Evolutionary conservation across 768 basidiomycete species (phyloP).

Genomic region (Collybia sp.): DNA sequence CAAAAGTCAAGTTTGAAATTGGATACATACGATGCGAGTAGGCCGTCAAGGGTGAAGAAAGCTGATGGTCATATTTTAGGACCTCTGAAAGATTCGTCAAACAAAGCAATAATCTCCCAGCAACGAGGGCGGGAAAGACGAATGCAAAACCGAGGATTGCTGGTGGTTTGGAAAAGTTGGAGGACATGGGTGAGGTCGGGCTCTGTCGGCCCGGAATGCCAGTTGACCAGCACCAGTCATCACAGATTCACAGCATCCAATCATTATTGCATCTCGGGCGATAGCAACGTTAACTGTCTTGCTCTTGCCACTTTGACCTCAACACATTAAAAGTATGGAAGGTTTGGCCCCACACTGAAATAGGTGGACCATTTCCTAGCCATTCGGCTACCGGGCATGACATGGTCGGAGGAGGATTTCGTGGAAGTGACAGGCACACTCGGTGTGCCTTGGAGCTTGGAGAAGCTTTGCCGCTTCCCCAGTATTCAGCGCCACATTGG

Average conservation of each 20-base stretch:
- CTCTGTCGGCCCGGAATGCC: too few relatives aligned
- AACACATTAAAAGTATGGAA: too few relatives aligned
- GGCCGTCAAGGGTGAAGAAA: constrained; percentile 79
- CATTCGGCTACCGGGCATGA: constrained; percentile 14
- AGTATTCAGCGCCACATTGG: constrained; percentile 19
- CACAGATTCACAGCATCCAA: too few relatives aligned
- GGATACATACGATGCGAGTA: constrained; percentile 63
- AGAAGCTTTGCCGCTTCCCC: constrained; percentile 19
- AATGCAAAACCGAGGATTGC: neutral
- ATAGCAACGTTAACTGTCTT: too few relatives aligned
- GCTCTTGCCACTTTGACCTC: too few relatives aligned
- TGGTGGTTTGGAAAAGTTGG: neutral
- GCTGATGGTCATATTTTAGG: constrained; percentile 67
- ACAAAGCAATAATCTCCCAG: constrained; percentile 47
- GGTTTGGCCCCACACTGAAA: constrained; percentile 17
- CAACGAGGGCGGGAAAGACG: constrained; percentile 37
- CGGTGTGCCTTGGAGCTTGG: constrained; percentile 26
- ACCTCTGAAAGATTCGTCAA: constrained; percentile 42
- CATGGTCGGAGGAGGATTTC: constrained; percentile 22
- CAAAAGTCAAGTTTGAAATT: constrained; percentile 4
- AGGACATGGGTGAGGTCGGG: neutral
- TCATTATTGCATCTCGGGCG: too few relatives aligned
- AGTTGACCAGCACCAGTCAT: too few relatives aligned
- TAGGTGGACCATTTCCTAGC: constrained; percentile 37
- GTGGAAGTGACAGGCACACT: constrained; percentile 15